Evolutionary conservation across 1,284 basidiomycete species (phyloP).

Genomic region (Hymenochaete sp.): DNA sequence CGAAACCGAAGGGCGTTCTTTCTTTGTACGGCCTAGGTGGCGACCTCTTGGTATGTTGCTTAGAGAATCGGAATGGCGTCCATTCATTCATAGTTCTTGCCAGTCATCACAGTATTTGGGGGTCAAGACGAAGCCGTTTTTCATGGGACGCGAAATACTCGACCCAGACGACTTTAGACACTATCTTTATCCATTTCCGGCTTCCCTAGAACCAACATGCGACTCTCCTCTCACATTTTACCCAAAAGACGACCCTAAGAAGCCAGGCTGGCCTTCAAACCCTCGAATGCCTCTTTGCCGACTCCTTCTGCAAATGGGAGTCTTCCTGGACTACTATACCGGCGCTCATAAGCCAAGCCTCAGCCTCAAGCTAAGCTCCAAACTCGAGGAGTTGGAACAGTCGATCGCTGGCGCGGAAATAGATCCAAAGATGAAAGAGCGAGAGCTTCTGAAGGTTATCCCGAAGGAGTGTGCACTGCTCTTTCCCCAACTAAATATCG

Average conservation of each 20-base stretch:
- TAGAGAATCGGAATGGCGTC: background rate
- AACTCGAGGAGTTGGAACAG: conserved; percentile 17
- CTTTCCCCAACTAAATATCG: conserved; percentile 45
- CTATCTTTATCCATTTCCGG: conserved; percentile 28
- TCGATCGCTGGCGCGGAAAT: background rate
- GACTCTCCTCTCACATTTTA: conserved; percentile 45
- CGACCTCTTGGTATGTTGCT: conserved; percentile 41
- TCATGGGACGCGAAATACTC: conserved; percentile 33
- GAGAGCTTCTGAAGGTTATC: background rate
- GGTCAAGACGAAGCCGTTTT: conserved; percentile 33
- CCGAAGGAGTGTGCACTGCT: conserved; percentile 26
- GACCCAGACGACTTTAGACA: conserved; percentile 26
- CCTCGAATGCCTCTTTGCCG: conserved; percentile 51
- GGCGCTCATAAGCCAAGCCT: conserved; percentile 46
- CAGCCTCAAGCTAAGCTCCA: conserved; percentile 33
- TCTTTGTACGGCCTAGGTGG: conserved; percentile 59
- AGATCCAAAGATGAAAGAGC: background rate
- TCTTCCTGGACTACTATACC: conserved; percentile 52
- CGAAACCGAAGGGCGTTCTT: conserved; percentile 45
- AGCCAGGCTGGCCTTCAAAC: conserved; percentile 51
- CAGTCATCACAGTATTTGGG: conserved; percentile 33
- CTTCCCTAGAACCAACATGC: conserved; percentile 26
- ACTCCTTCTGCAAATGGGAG: conserved; percentile 51
- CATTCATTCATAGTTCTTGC: background rate
- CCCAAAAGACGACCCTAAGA: conserved; percentile 32